Evolutionary conservation across 192 early-diverging fungal species (phyloP).

Genomic region (Entophlyctis luteolus): DNA sequence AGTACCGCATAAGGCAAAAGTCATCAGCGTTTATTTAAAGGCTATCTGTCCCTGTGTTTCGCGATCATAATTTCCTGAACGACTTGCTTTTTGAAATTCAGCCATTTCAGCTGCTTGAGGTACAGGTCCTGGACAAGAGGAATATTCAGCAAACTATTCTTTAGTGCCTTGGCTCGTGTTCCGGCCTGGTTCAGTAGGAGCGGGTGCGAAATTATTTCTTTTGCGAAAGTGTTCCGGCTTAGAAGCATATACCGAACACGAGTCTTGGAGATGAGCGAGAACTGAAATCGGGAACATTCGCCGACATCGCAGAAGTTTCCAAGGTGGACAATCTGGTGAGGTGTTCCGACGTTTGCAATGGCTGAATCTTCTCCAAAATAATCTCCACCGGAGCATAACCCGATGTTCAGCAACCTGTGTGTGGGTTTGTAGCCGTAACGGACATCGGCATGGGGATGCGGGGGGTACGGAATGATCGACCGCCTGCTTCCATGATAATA

Average conservation of each 20-base stretch:
- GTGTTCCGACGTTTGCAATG: slow-evolving; percentile 21
- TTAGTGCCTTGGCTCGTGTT: neutral
- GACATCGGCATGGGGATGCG: neutral
- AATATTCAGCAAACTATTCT: neutral
- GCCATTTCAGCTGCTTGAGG: neutral
- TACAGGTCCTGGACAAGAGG: slow-evolving; percentile 4
- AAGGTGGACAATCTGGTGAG: neutral
- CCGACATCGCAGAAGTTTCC: neutral
- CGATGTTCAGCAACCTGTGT: neutral
- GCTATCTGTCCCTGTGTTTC: too few relatives aligned
- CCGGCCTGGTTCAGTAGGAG: slow-evolving; percentile 1
- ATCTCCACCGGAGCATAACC: neutral
- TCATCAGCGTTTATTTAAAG: too few relatives aligned
- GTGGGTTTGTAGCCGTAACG: neutral
- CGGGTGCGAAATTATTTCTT: slow-evolving; percentile 4
- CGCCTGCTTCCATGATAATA: neutral
- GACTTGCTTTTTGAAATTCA: slow-evolving; percentile 1
- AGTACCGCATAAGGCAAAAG: too few relatives aligned
- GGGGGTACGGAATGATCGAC: slow-evolving; percentile 2
- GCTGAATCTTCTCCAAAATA: slow-evolving; percentile 23
- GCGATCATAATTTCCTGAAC: neutral
- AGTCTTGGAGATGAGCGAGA: slow-evolving; percentile 20
- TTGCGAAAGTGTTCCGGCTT: neutral
- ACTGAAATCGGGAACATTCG: neutral
- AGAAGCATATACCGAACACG: slow-evolving; percentile 1